Percentiles rank a stretch among this genome's conserved stretches.
phyloP scores from a whole-genome alignment of 2,329 filamentous ascomycete genomes.

The Fonsecaea nubica region DNA sequence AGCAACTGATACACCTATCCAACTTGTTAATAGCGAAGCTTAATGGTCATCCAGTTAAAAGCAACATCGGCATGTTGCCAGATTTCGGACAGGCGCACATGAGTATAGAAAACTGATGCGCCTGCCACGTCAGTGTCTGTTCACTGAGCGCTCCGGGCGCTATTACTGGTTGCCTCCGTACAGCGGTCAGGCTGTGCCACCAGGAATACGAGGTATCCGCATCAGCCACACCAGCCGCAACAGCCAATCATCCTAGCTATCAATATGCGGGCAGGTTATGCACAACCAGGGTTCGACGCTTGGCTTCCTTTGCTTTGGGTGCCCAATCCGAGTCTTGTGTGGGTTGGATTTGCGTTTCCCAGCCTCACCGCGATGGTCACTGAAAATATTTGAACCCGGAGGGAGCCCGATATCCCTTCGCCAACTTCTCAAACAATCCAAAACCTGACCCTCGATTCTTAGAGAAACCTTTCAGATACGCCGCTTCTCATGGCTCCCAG shows the following conservation, averaged over 20 bases:
- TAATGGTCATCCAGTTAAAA: not conserved
- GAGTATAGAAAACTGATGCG: not conserved
- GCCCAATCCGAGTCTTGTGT: not conserved
- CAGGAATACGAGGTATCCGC: too few species aligned
- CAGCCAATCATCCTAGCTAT: not conserved
- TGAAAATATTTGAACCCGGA: not conserved
- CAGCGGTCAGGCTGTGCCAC: too few species aligned
- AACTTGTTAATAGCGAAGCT: not conserved
- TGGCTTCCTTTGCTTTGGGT: not conserved
- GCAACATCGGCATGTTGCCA: not conserved
- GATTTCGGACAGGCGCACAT: not conserved
- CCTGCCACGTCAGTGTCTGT: too few species aligned
- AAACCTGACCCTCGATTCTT: not conserved
- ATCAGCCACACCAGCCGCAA: not conserved
- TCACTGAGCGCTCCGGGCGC: too few species aligned
- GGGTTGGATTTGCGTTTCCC: not conserved
- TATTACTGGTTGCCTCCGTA: too few species aligned
- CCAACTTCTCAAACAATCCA: conserved; percentile 1
- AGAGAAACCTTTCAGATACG: not conserved
- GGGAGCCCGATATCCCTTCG: not conserved
- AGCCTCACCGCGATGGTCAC: not conserved
- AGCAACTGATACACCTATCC: not conserved
- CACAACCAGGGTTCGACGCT: not conserved
- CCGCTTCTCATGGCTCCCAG: conserved; percentile 4
- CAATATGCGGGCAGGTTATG: not conserved